Conservation (phyloP, 2,329 filamentous ascomycete genomes). For the Geosmithia putterillii region DNA sequence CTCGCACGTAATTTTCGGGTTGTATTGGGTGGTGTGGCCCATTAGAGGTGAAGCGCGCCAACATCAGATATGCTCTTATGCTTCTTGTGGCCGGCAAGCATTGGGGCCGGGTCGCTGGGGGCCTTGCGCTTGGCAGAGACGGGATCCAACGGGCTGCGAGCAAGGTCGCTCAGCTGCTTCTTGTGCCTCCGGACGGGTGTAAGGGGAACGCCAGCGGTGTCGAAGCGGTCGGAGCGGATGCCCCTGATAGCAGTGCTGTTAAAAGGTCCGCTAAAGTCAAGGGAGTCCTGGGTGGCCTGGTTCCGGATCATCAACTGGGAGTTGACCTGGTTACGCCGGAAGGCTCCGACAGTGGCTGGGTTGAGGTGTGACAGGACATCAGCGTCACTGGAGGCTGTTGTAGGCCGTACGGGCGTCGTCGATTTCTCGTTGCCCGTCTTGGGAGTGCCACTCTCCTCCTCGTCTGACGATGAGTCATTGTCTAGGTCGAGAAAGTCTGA, state of each 20-base stretch:
- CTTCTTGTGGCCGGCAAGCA: conserved; percentile 34
- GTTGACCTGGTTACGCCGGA: conserved; percentile 57
- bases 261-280: conserved; percentile 49
- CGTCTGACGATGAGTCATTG: conserved; percentile 46
- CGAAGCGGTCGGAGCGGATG: conserved; percentile 53
- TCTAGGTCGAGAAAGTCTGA: conserved; percentile 62
- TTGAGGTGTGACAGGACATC: conserved; percentile 47
- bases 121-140: conserved; percentile 44
- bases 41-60: conserved; percentile 31
- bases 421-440: conserved; percentile 33
- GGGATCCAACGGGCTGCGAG: conserved; percentile 36
- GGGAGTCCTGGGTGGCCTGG: conserved; percentile 48
- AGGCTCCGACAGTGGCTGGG: conserved; percentile 60
- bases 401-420: conserved; percentile 37
- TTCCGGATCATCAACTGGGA: conserved; percentile 48
- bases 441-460: conserved; percentile 29
- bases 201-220: conserved; percentile 54
- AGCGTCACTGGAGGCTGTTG: conserved; percentile 33
- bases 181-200: conserved; percentile 53
- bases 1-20: conserved; percentile 1
- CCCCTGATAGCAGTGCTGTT: conserved; percentile 48
- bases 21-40: background rate
- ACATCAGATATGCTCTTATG: conserved; percentile 49
- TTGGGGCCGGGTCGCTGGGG: conserved; percentile 22
- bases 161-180: conserved; percentile 27